Base-by-base conservation (phyloP, 1,284 basidiomycete species). In the Ganoderma lucidum region DNA sequence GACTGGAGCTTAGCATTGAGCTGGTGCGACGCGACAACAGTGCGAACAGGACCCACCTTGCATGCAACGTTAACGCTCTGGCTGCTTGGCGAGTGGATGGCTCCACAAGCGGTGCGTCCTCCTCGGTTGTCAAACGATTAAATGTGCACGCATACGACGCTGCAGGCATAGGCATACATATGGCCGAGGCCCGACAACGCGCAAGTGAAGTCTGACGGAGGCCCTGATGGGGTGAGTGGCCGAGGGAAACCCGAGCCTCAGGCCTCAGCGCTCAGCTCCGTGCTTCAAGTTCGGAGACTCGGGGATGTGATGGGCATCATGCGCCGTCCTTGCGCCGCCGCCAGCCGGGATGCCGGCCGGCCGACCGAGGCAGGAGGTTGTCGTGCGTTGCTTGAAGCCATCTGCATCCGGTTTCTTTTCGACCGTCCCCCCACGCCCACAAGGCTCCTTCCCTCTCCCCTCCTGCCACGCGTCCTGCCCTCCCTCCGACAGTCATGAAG, bases 401-500 rank as follows among this genome's bases (percentile, higher is more conserved):
- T 53, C 69, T 42, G 53, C 63, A 45, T 53, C 69, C 48, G 53
- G 60, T 71, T 66, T 64, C 51, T 68, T 61, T 45, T 62, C 55
- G 45, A 53, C 23, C 65, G 41, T 44, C 66, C n/a, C 55, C 68
- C 58, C 64, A 42, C 66, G 63, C 64, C 70, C 70, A 42, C 70
- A 64, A 58, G 63, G 64, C 62, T 65, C 62, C 69, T 64, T 59
- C 66, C 42, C 30, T 60, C 61, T 23, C 30, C 35, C 48, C 37
- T 17, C 64, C 28, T 65, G 62, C 51, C 67, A 59, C 66, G 67
- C 67, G 28, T 51, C 37, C 62, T 35, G 58, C 45, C 17, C 67
- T 59, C 66, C 64, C 45, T 28, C 64, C 66, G 62, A 48, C 73
- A 65, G 63, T 66, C 69, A 86, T 87, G 85, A 78, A 85, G 74